phyloP scores from a whole-genome alignment of 805 yeast species.

The Hanseniaspora pseudoguilliermondii region DNA sequence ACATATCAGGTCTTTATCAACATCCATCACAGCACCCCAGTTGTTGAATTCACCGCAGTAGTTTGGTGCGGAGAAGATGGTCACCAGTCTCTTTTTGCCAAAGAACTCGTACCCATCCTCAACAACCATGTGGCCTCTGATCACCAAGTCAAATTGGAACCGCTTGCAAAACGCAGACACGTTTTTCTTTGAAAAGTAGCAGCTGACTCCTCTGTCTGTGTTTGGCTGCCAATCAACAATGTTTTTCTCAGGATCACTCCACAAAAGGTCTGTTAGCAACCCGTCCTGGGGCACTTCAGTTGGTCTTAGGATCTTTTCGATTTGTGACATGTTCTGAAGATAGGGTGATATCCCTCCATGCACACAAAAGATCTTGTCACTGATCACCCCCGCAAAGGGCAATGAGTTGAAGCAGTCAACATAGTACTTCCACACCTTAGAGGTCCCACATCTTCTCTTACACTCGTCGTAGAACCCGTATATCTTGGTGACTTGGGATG shows the following conservation, averaged over 20 bases:
- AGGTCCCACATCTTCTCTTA: conserved; percentile 69
- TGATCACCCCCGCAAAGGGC: conserved; percentile 92
- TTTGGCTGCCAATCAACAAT: conserved; percentile 61
- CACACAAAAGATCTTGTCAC: conserved; percentile 83
- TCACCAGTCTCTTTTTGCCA: conserved; percentile 58
- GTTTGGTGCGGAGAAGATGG: conserved; percentile 73
- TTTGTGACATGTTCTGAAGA: conserved; percentile 49
- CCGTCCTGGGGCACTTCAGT: conserved; percentile 79
- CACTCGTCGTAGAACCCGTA: conserved; percentile 98
- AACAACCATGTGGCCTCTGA: conserved; percentile 81
- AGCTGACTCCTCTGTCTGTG: conserved; percentile 68
- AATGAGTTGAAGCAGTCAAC: conserved; percentile 90
- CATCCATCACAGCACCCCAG: conserved; percentile 98
- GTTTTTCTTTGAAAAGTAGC: conserved; percentile 59
- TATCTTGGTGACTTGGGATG: conserved; percentile 91
- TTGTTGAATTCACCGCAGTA: conserved; percentile 48
- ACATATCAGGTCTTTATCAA: conserved; percentile 80
- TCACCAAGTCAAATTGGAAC: conserved; percentile 63
- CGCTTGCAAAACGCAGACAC: conserved; percentile 55
- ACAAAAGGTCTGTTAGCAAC: conserved; percentile 58
- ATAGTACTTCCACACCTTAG: conserved; percentile 87
- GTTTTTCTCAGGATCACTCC: conserved; percentile 68
- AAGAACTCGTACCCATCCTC: conserved; percentile 81
- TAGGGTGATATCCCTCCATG: conserved; percentile 79
- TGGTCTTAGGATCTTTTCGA: conserved; percentile 60